Base-by-base conservation (phyloP, 140 eudicot species). In the Senecio squalidus region DNA sequence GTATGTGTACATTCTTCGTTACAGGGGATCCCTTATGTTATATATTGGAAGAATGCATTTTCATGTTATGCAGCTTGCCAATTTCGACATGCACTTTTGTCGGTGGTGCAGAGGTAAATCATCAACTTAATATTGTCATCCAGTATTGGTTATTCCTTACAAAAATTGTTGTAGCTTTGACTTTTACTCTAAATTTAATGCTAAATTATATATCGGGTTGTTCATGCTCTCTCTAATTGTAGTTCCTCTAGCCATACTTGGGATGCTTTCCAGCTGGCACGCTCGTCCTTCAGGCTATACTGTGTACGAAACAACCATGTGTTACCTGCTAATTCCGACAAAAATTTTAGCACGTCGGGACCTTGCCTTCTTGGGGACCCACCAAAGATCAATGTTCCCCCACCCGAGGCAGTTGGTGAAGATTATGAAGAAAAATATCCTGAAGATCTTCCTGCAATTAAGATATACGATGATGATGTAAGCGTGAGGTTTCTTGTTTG, bases 261-360 rank as follows among this genome's bases (percentile, higher is more conserved):
- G 96, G 98, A 91, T 79, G 96, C 94, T 18, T 91, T 91, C 73
- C 95, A 82, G 49, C 79, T 91, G 14, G 96, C 98, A 36, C 75
- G 82, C 67, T 88, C 98, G 61, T 91, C 98, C 53, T 87, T 79
- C 64, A 76, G 84, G 71, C 71, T 91, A 30, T 70, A 86, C 52
- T 91, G 94, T 75, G 77, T 72, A 10, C 69, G 79, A 62, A 86
- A 81, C 75, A 75, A 79, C 66, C 58, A 44, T 62, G 87, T 57
- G 28, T 74, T 84, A 29, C 81, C 75, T 65, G 73, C 61, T 69
- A 71, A 65, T 45, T 56, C 45, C 17, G 71, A 69, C 53, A 69
- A 69, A 60, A 55, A 33, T 48, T 55, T 27, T 69, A 78, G 61
- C 62, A 69, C 77, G 49, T 30, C 71, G 65, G 96, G 94, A 38